Evolutionary conservation across 2,329 filamentous ascomycete species (phyloP), one percentile per base, ranked within the genome.

Genomic region (Ceratocystis diversiconidia): DNA sequence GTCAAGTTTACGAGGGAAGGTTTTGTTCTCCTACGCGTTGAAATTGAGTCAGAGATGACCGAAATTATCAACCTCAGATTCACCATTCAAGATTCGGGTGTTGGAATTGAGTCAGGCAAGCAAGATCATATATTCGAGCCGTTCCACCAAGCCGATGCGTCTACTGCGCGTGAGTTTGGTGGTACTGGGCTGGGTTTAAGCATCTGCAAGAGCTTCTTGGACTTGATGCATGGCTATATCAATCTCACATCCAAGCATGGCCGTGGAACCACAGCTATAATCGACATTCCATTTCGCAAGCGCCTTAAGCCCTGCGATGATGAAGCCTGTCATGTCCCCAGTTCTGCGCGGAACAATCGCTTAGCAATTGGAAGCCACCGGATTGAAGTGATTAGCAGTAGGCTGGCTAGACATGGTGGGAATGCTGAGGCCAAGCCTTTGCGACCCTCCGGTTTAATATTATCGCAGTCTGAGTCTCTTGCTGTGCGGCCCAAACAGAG

Each of bases 131-230:
- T 92, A 0, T 94, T 92, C 75, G 85, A 87, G 69, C 89, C 89
- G 0, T 94, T 92, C 73, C 89, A 85, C 68, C 89, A 94, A 73
- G 89, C 88, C 3, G 89, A 92, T 71, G 84, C 88, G 0, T 91
- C 88, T 2, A 92, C 89, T 0, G 88, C 88, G 19, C 79, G 88
- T 64, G 81, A 85, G n/a, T 92, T 90, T 72, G 88, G 88, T 48
- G 89, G 89, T 0, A 92, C 88, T 0, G 89, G 88, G 0, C 76
- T 92, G 0, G 89, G 89, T 0, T 74, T 92, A 68, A 90, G 88
- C 1, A 92, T 92, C 69, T 89, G 85, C 75, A 92, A 92, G 73
- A 90, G 90, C 68, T 78, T 91, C 5, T 80, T 92, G 2, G 86
- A 91, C 67, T 75, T 92, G 30, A 92, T 94, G 89, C 83, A 83